A percentile compares a stretch with the other conserved stretches of the same genome.
Conservation (phyloP, 345 rosid species). For the Arabidopsis arenosa region DNA sequence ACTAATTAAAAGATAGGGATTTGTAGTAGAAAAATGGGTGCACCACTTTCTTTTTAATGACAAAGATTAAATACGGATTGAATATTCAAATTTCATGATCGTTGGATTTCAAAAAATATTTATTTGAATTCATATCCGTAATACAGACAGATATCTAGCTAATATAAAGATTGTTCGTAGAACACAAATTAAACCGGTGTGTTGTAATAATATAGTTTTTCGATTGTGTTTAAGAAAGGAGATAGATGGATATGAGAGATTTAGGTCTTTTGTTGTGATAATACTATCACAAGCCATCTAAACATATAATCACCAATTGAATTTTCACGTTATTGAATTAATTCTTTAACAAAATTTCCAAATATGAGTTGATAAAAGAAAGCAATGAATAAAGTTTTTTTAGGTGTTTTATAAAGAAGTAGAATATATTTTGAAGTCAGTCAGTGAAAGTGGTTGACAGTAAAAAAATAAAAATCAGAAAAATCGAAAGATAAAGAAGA, state of each 20-base stretch:
- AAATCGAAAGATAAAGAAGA: not conserved
- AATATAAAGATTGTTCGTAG: not conserved
- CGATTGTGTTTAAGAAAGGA: not conserved
- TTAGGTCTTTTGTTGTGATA: not conserved
- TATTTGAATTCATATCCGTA: not conserved
- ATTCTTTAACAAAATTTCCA: not conserved
- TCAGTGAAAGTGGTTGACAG: slow-evolving; percentile 20
- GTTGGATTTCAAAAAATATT: too few relatives aligned
- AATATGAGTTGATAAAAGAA: not conserved
- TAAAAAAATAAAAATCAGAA: not conserved
- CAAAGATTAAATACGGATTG: not conserved
- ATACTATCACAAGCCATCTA: not conserved
- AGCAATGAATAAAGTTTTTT: too few relatives aligned
- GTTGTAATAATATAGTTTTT: not conserved
- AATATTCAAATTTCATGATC: too few relatives aligned
- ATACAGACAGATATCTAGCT: not conserved
- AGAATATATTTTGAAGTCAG: not conserved
- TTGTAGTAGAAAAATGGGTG: not conserved
- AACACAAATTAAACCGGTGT: not conserved
- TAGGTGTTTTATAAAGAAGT: too few relatives aligned
- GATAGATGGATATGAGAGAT: not conserved
- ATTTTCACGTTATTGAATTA: not conserved
- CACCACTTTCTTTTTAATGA: not conserved
- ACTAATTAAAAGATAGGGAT: not conserved
- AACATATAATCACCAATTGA: not conserved